Percentiles rank a stretch among this genome's conserved stretches.
Conservation (phyloP, 495 filamentous ascomycete species). For the Cetradonia linearis region DNA sequence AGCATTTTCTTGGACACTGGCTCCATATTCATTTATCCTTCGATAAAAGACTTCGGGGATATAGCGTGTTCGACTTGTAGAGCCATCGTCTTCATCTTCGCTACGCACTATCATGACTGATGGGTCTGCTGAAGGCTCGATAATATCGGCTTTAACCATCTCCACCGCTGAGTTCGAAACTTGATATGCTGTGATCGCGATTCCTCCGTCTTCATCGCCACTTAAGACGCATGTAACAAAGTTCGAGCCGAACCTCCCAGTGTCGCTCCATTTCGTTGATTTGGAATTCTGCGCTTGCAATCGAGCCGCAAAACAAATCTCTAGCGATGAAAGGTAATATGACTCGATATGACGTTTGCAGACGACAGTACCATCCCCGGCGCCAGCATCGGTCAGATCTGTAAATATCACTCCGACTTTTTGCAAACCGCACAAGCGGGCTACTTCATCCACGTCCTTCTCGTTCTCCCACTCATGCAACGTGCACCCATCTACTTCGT, state of each 20-base stretch:
- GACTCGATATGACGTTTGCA: constrained; percentile 97
- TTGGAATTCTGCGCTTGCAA: constrained; percentile 83
- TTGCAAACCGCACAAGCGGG: constrained; percentile 73
- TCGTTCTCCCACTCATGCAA: constrained; percentile 84
- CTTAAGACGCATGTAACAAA: constrained; percentile 94
- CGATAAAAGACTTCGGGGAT: constrained; percentile 98
- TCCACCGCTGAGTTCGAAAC: constrained; percentile 90
- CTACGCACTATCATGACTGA: constrained; percentile 87
- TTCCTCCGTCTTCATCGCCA: constrained; percentile 81
- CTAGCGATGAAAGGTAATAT: constrained; percentile 84
- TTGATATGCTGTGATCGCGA: constrained; percentile 84
- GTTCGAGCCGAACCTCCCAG: constrained; percentile 85
- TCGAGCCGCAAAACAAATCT: constrained; percentile 79
- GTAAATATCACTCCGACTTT: constrained; percentile 94
- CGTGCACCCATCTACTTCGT: constrained; percentile 85
- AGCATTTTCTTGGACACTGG: constrained; percentile 91
- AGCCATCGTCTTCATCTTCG: constrained; percentile 74
- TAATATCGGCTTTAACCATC: constrained; percentile 91
- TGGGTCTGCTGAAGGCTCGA: constrained; percentile 90
- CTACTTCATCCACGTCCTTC: constrained; percentile 68
- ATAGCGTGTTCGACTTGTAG: constrained; percentile 65
- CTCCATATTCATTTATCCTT: constrained; percentile 90
- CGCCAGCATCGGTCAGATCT: constrained; percentile 75
- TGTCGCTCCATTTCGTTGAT: constrained; percentile 93
- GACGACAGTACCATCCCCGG: constrained; percentile 68